phyloP scores from a whole-genome alignment of 106 monocot species.

The Allium fistulosum region DNA sequence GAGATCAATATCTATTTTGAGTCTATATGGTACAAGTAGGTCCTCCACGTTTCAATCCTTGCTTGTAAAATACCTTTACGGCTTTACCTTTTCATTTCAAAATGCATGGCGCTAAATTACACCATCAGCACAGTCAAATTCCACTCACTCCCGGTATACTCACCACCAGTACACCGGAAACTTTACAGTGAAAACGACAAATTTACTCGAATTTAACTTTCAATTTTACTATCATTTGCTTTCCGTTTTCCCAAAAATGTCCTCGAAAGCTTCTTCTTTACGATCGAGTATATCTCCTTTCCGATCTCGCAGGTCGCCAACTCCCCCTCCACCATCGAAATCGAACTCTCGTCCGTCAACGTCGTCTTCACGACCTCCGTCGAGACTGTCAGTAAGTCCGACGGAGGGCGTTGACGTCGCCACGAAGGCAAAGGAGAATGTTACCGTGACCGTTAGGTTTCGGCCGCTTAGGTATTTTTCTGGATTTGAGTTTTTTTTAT shows the following conservation, averaged over 20 bases:
- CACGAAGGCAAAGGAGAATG: slow-evolving; percentile 71
- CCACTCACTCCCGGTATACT: not conserved
- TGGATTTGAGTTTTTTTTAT: not conserved
- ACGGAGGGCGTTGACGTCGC: not conserved
- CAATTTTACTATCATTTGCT: not conserved
- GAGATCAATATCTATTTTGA: no score
- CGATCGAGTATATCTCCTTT: slow-evolving; percentile 91
- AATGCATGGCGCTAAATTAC: no score
- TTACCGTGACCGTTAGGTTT: slow-evolving; percentile 85
- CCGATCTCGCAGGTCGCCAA: slow-evolving; percentile 39
- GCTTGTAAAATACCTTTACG: no score
- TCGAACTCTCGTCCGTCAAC: slow-evolving; percentile 23
- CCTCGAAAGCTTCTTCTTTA: slow-evolving; percentile 25
- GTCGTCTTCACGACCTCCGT: slow-evolving; percentile 17
- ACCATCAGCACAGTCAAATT: not conserved
- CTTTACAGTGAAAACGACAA: not conserved
- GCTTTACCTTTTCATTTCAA: no score
- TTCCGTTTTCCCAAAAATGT: slow-evolving; percentile 19
- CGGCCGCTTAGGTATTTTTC: slow-evolving; percentile 73
- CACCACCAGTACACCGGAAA: not conserved
- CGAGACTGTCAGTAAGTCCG: slow-evolving; percentile 7
- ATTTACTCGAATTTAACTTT: not conserved
- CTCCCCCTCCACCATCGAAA: slow-evolving; percentile 28
- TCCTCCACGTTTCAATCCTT: no score
- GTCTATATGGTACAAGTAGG: no score